phyloP scores from a whole-genome alignment of 768 basidiomycete species.

The Pleurotus eryngii region DNA sequence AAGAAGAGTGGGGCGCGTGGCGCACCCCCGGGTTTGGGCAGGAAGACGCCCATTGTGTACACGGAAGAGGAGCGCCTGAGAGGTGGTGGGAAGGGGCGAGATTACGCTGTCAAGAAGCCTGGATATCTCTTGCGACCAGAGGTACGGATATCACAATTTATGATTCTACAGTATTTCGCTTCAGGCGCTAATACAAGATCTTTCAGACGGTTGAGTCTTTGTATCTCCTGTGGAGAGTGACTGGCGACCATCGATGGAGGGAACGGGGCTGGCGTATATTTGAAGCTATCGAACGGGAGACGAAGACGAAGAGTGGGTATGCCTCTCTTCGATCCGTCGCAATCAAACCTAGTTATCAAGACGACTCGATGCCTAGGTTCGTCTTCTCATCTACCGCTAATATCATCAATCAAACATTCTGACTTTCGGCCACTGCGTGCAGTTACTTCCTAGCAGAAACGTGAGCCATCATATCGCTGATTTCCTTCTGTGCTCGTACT shows the following conservation, averaged over 20 bases:
- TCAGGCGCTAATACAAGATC: neutral
- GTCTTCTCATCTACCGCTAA: slow-evolving; percentile 16
- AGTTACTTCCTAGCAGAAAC: slow-evolving; percentile 50
- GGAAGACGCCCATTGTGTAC: slow-evolving; percentile 38
- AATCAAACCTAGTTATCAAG: slow-evolving; percentile 28
- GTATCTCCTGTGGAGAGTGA: slow-evolving; percentile 70
- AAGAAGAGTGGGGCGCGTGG: slow-evolving; percentile 40
- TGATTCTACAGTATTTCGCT: slow-evolving; percentile 7
- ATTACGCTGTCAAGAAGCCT: slow-evolving; percentile 49
- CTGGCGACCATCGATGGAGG: slow-evolving; percentile 67
- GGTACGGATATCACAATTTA: slow-evolving; percentile 33
- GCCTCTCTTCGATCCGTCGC: slow-evolving; percentile 48
- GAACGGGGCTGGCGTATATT: slow-evolving; percentile 71
- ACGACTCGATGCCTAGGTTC: slow-evolving; percentile 75
- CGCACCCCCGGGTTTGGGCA: slow-evolving; percentile 50
- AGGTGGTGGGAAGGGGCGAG: slow-evolving; percentile 33
- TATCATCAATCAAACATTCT: neutral
- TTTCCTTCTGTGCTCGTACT: neutral
- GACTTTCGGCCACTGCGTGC: neutral
- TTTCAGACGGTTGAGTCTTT: slow-evolving; percentile 69
- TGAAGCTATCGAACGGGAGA: slow-evolving; percentile 57
- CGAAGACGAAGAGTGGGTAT: slow-evolving; percentile 59
- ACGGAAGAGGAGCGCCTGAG: slow-evolving; percentile 21
- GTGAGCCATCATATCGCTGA: slow-evolving; percentile 22
- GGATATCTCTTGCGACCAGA: slow-evolving; percentile 68